These are phyloP conservation scores for Eucalyptus brandiana DNA, from an alignment of 345 rosid genomes.

Conservation along the genomic window DNA sequence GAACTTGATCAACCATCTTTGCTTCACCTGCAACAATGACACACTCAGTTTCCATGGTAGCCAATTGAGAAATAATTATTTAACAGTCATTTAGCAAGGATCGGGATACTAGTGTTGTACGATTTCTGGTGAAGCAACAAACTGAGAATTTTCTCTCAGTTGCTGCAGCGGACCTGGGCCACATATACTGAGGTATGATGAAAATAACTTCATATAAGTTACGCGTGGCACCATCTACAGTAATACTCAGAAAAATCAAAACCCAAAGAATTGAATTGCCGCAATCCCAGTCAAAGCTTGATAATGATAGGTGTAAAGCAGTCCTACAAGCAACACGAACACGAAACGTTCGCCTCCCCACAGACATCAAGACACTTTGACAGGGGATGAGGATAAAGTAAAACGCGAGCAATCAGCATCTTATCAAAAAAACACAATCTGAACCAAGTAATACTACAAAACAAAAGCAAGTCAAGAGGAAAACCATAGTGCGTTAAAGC, in stretches of 20 bases:
- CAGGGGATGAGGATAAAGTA: not conserved
- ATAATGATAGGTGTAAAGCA: not conserved
- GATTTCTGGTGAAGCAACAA: not conserved
- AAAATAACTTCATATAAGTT: not conserved
- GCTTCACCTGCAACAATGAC: constrained; percentile 20
- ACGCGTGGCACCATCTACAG: not conserved
- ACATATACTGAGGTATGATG: not conserved
- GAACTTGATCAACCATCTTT: constrained; percentile 71
- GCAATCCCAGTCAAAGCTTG: not conserved
- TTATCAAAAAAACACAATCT: not conserved
- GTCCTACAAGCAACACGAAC: not conserved
- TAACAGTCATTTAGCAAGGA: not conserved
- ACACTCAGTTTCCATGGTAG: not conserved
- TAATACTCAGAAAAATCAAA: not conserved
- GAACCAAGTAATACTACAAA: not conserved
- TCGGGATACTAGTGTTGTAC: not conserved
- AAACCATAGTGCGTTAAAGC: not conserved
- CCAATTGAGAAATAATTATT: not conserved
- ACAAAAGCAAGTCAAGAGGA: not conserved
- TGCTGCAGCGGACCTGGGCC: not conserved
- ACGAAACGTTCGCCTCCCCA: not conserved
- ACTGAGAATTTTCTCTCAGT: not conserved
- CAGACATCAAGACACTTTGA: not conserved
- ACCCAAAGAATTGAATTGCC: not conserved
- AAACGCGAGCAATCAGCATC: not conserved